These are phyloP conservation scores for Serendipita indica DNA, from an alignment of 768 basidiomycete genomes.

Conservation along the genomic window DNA sequence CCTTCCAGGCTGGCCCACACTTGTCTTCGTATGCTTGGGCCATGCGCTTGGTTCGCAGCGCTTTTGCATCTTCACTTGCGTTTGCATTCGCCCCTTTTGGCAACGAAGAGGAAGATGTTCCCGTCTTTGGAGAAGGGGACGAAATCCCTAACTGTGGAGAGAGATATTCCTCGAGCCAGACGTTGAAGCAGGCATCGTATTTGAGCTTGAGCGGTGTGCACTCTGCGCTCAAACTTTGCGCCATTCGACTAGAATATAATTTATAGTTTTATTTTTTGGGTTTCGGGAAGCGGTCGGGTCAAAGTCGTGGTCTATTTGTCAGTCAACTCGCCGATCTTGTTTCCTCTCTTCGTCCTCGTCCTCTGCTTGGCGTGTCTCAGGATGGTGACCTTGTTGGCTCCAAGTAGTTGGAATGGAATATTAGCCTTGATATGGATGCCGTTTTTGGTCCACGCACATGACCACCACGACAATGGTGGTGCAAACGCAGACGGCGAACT, in stretches of 20 bases:
- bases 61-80: neutral
- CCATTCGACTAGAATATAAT: conserved; percentile 32
- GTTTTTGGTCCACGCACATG: conserved; percentile 23
- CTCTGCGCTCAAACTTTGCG: conserved; percentile 61
- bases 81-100: neutral
- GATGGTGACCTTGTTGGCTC: too few species aligned
- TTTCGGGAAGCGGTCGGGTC: too few species aligned
- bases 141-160: conserved; percentile 36
- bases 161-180: conserved; percentile 95
- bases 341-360: neutral
- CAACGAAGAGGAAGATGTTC: conserved; percentile 15
- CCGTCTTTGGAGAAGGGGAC: neutral
- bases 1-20: conserved; percentile 71
- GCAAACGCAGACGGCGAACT: conserved; percentile 50
- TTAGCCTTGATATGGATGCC: too few species aligned
- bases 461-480: conserved; percentile 48
- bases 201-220: conserved; percentile 82
- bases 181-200: conserved; percentile 92
- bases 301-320: too few species aligned
- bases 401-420: too few species aligned
- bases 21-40: conserved; percentile 76
- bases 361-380: neutral
- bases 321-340: neutral
- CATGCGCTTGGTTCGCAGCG: neutral
- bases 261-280: neutral